Conservation (phyloP, 495 filamentous ascomycete genomes). For the Poronia punctata region DNA sequence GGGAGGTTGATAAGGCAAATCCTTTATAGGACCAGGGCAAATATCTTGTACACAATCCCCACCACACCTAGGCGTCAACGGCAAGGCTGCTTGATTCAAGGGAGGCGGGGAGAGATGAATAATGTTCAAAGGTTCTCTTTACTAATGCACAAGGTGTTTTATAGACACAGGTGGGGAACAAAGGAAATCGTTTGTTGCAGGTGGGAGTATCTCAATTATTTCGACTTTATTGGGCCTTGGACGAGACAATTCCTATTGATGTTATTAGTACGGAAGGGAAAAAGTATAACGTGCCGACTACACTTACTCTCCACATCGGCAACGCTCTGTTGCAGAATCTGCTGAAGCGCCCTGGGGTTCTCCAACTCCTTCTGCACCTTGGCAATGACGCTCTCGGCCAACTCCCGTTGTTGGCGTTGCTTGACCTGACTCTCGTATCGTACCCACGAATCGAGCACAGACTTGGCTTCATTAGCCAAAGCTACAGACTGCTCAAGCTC, state of each 20-base stretch:
- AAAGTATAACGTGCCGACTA: background rate
- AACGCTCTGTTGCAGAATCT: constrained; percentile 93
- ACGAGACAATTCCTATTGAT: constrained; percentile 43
- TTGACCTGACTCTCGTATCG: constrained; percentile 98
- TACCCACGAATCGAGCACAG: constrained; percentile 95
- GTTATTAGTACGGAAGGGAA: constrained; percentile 15
- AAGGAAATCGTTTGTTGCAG: constrained; percentile 36
- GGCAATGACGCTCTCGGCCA: constrained; percentile 83
- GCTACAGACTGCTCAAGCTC: constrained; percentile 94
- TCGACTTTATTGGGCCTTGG: constrained; percentile 45
- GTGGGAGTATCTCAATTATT: constrained; percentile 30
- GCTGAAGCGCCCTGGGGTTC: constrained; percentile 88
- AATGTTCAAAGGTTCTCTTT: constrained; percentile 21
- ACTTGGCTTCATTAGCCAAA: constrained; percentile 84
- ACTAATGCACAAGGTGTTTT: constrained; percentile 33
- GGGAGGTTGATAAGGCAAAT: too few relatives aligned
- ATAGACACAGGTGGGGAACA: constrained; percentile 31
- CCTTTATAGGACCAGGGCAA: too few relatives aligned
- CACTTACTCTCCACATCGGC: constrained; percentile 91
- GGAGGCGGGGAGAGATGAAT: too few relatives aligned
- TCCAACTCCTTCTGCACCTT: constrained; percentile 98
- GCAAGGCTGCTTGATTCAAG: too few relatives aligned
- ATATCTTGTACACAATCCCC: too few relatives aligned
- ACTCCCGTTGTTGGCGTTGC: constrained; percentile 93
- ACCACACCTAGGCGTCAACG: too few relatives aligned